Conservation (phyloP, 345 rosid genomes). For the Brassica cretica region DNA sequence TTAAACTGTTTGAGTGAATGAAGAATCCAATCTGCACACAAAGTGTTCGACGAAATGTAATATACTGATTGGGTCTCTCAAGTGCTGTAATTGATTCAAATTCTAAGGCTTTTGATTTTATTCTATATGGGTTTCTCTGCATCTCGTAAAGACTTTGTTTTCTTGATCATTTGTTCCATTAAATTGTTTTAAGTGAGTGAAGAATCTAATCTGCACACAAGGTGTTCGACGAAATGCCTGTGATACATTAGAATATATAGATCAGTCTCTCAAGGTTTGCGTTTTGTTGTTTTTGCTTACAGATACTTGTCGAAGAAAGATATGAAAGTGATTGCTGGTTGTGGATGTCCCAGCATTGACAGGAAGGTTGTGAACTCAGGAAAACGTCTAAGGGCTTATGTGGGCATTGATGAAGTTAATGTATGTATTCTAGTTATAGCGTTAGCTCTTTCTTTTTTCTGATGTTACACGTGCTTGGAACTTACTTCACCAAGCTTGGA, state of each 20-base stretch:
- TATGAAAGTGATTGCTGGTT: constrained; percentile 59
- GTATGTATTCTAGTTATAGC: constrained; percentile 42
- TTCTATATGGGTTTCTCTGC: not conserved
- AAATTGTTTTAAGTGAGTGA: not conserved
- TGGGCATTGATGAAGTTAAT: constrained; percentile 71
- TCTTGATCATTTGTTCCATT: not conserved
- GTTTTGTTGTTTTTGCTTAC: constrained; percentile 19
- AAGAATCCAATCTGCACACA: not conserved
- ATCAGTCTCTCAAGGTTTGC: not conserved
- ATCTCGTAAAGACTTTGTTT: not conserved
- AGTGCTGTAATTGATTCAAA: not conserved
- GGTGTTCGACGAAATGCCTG: not conserved
- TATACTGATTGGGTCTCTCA: not conserved
- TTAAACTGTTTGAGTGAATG: too few species aligned
- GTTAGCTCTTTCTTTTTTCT: not conserved
- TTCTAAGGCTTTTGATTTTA: not conserved
- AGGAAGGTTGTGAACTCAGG: constrained; percentile 90
- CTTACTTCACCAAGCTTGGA: constrained; percentile 21
- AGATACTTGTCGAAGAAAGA: constrained; percentile 75
- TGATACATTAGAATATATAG: not conserved
- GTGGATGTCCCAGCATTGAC: constrained; percentile 88
- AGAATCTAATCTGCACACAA: not conserved
- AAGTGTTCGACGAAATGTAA: not conserved
- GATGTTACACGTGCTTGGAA: constrained; percentile 10
- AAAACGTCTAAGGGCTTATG: constrained; percentile 75